Percentiles rank a stretch among this genome's conserved stretches.
Conservation (phyloP, 768 basidiomycete genomes). For the Termitomyces sp. region DNA sequence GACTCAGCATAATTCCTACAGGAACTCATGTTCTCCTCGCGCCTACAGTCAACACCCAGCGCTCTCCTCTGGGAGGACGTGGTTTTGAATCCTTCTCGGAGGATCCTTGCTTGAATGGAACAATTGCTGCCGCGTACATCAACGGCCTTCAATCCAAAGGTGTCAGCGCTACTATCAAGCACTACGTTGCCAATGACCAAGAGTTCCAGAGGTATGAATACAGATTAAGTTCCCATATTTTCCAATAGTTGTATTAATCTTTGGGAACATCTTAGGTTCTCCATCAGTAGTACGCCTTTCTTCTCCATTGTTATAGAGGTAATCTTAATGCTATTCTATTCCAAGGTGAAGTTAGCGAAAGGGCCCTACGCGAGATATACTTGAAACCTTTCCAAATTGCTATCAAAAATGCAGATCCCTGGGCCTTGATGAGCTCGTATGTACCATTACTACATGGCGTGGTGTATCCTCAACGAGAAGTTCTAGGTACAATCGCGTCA, state of each 20-base stretch:
- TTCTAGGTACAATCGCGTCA: conserved; percentile 55
- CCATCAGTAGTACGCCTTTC: conserved; percentile 36
- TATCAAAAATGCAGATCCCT: conserved; percentile 48
- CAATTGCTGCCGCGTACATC: conserved; percentile 56
- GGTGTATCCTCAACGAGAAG: neutral
- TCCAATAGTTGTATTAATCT: neutral
- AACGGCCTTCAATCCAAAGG: conserved; percentile 58
- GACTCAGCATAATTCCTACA: conserved; percentile 8
- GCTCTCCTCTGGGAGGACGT: conserved; percentile 53
- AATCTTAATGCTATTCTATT: neutral
- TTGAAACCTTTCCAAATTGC: conserved; percentile 62
- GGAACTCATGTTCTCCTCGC: conserved; percentile 50
- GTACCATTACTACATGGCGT: conserved; percentile 11
- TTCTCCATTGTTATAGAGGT: no score
- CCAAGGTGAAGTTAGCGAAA: conserved; percentile 43
- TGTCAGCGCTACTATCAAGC: conserved; percentile 61
- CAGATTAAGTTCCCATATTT: neutral
- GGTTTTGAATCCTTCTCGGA: conserved; percentile 64
- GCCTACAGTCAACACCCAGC: conserved; percentile 63
- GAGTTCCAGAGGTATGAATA: conserved; percentile 44
- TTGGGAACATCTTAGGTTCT: conserved; percentile 27
- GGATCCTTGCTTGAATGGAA: conserved; percentile 54
- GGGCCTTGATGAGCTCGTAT: conserved; percentile 59
- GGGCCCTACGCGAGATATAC: conserved; percentile 56
- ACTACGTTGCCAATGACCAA: conserved; percentile 61